Evolutionary conservation across 75 land plant species (phyloP).

Genomic region (Cupressus sempervirens): DNA sequence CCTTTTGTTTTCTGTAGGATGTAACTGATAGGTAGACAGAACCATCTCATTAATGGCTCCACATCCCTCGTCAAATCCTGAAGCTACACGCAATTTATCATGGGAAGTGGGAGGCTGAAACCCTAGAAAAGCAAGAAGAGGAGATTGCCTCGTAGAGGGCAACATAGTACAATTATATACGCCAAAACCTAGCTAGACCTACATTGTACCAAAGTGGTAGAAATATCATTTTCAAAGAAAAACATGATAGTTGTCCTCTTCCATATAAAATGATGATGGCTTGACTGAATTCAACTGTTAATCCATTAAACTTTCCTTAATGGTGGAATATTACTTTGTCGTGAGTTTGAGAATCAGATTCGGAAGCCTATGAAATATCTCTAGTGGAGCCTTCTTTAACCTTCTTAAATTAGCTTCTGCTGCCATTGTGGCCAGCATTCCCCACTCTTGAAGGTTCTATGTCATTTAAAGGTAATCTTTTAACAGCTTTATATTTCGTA

Average conservation of each 20-base stretch:
- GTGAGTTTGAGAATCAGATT: not conserved
- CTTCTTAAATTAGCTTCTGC: too few relatives aligned
- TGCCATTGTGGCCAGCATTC: too few relatives aligned
- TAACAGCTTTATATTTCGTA: too few relatives aligned
- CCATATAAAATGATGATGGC: not conserved
- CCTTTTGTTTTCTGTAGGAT: too few relatives aligned
- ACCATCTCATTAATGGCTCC: not conserved
- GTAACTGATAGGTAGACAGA: not conserved
- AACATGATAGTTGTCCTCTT: not conserved
- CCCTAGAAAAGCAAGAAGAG: not conserved
- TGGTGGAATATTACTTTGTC: not conserved
- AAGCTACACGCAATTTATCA: not conserved
- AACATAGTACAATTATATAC: not conserved
- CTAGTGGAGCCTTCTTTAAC: too few relatives aligned
- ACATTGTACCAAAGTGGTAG: not conserved
- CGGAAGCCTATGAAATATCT: too few relatives aligned
- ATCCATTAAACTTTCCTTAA: too few relatives aligned
- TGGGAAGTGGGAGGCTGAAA: not conserved
- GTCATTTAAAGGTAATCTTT: too few relatives aligned
- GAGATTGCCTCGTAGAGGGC: not conserved
- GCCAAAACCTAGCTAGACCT: not conserved
- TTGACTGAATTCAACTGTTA: not conserved
- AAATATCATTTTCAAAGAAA: not conserved
- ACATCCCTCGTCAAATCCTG: not conserved
- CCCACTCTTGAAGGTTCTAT: too few relatives aligned